Conservation (phyloP, 2,329 filamentous ascomycete species). For the Trichoderma sp. region DNA sequence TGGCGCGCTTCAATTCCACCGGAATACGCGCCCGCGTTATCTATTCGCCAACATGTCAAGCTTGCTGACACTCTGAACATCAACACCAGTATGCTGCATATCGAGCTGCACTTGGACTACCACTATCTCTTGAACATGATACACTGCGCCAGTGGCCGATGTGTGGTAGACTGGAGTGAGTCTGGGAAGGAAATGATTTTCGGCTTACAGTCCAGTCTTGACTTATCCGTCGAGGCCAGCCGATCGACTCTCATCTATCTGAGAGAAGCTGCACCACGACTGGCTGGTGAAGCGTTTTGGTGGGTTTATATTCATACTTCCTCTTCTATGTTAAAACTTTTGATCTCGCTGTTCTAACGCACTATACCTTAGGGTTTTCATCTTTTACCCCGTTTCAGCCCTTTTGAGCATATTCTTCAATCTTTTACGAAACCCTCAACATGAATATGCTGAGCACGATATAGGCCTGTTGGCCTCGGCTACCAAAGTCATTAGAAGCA, state of each 20-base stretch:
- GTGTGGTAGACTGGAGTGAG: conserved; percentile 35
- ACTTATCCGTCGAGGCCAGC: conserved; percentile 54
- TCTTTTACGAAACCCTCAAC: conserved; percentile 48
- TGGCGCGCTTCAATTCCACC: conserved; percentile 52
- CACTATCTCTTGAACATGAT: conserved; percentile 55
- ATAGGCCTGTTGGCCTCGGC: conserved; percentile 45
- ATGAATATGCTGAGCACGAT: conserved; percentile 44
- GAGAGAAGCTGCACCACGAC: conserved; percentile 39
- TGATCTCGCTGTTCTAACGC: background rate
- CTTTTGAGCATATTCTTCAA: conserved; percentile 55
- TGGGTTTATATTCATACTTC: background rate
- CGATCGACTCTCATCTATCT: conserved; percentile 53
- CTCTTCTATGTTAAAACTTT: background rate
- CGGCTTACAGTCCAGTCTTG: conserved; percentile 50
- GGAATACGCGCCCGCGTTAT: conserved; percentile 47
- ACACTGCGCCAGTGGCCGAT: conserved; percentile 54
- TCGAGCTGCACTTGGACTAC: conserved; percentile 54
- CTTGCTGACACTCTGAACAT: conserved; percentile 28
- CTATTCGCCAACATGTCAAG: conserved; percentile 34
- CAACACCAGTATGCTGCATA: conserved; percentile 45
- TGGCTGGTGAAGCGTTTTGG: conserved; percentile 51
- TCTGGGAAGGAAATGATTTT: conserved; percentile 35
- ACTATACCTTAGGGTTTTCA: conserved; percentile 43
- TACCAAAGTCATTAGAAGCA: conserved; percentile 43
- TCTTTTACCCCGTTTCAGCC: conserved; percentile 57